Conservation (phyloP, 352 stramenopile species). For the Phytophthora sp. region DNA sequence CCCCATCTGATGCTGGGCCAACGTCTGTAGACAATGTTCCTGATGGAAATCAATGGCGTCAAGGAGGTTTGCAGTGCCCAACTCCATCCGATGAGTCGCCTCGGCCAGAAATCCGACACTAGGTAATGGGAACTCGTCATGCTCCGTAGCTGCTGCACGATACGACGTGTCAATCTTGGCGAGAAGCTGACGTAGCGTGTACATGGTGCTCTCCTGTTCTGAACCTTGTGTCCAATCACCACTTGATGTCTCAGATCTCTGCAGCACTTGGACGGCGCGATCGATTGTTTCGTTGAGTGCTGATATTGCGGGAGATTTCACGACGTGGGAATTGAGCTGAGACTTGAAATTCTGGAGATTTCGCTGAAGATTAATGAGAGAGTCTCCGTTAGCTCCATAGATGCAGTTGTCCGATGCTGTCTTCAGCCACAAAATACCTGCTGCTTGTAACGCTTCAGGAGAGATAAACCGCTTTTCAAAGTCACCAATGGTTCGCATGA, state of each 20-base stretch:
- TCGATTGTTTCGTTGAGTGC: conserved; percentile 42
- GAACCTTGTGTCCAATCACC: conserved; percentile 1
- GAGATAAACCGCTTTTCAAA: conserved; percentile 38
- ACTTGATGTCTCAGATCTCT: conserved; percentile 19
- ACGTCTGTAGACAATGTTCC: conserved; percentile 47
- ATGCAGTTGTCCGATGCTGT: conserved; percentile 59
- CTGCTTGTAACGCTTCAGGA: conserved; percentile 33
- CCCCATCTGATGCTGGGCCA: conserved; percentile 45
- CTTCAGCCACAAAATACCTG: conserved; percentile 46
- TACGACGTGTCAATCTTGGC: conserved; percentile 45
- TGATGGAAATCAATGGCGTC: conserved; percentile 64
- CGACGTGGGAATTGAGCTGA: conserved; percentile 30
- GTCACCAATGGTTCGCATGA: conserved; percentile 16
- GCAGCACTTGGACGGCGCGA: conserved; percentile 43
- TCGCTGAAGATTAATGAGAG: conserved; percentile 38
- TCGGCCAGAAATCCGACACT: conserved; percentile 39
- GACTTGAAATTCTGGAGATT: conserved; percentile 44
- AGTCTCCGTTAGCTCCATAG: conserved; percentile 48
- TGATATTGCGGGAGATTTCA: conserved; percentile 31
- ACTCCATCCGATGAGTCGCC: conserved; percentile 66
- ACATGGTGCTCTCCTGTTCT: conserved; percentile 41
- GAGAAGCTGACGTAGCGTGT: conserved; percentile 49
- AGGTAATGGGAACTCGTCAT: conserved; percentile 23
- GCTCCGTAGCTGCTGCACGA: conserved; percentile 23
- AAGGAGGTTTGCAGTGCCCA: conserved; percentile 62